Percentiles rank a stretch among this genome's conserved stretches.
These are phyloP conservation scores for Pseudevernia furfuracea DNA, from an alignment of 495 filamentous ascomycete genomes.

Conservation along the genomic window DNA sequence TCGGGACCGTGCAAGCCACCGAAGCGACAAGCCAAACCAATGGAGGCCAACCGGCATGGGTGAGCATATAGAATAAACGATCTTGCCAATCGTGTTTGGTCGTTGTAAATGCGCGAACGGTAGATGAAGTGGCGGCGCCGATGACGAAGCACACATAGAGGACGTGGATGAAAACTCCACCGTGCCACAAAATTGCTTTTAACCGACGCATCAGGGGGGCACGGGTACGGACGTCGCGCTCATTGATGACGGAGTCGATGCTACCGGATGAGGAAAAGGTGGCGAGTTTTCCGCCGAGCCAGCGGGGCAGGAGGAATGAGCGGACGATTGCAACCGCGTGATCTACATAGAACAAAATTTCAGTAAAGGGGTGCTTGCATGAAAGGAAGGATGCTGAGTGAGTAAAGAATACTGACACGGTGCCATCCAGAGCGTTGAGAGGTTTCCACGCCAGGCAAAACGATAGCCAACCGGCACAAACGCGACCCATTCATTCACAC, in stretches of 20 bases:
- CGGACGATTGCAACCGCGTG: conserved; percentile 11
- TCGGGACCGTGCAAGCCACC: conserved; percentile 7
- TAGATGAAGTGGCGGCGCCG: not conserved
- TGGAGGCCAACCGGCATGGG: conserved; percentile 10
- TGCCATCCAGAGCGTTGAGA: conserved; percentile 8
- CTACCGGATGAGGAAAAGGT: conserved; percentile 13
- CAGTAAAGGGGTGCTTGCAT: not conserved
- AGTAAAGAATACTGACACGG: conserved; percentile 7
- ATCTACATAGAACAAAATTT: conserved; percentile 3
- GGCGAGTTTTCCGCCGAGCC: conserved; percentile 10
- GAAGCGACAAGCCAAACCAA: conserved; percentile 11
- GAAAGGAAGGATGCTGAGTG: not conserved
- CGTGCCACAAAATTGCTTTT: conserved; percentile 4
- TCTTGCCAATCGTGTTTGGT: not conserved
- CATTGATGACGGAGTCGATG: conserved; percentile 10
- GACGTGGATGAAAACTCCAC: conserved; percentile 6
- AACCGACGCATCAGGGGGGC: conserved; percentile 2
- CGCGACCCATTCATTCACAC: conserved; percentile 2
- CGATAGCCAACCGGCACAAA: conserved; percentile 10
- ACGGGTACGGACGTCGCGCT: conserved; percentile 2
- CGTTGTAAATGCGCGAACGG: not conserved
- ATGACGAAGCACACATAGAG: conserved; percentile 2
- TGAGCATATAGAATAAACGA: conserved; percentile 7
- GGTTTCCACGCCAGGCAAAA: conserved; percentile 6
- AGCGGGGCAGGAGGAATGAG: conserved; percentile 2